Evolutionary conservation across 108 stramenopile species (phyloP).

Genomic region (Skeletonema grethae): DNA sequence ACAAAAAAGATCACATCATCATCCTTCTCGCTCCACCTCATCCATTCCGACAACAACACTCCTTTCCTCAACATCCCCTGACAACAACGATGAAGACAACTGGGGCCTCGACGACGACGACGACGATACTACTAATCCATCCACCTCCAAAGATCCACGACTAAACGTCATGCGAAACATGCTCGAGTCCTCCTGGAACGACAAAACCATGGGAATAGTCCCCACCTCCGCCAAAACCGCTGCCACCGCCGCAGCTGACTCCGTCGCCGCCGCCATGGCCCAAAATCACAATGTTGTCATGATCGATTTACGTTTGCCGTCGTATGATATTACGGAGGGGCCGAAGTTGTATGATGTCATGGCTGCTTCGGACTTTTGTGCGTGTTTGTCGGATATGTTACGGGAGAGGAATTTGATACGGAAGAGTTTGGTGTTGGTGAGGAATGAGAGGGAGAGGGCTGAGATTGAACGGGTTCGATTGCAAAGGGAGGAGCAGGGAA

Average conservation of each 20-base stretch:
- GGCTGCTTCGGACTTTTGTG: slow-evolving; percentile 35
- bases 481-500: not conserved
- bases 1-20: too few relatives aligned
- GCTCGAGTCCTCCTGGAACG: slow-evolving; percentile 52
- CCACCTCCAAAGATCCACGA: slow-evolving; percentile 7
- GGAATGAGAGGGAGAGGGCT: slow-evolving; percentile 37
- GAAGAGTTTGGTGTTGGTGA: slow-evolving; percentile 37
- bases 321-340: slow-evolving; percentile 50
- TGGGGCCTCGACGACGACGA: slow-evolving; percentile 15
- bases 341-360: slow-evolving; percentile 32
- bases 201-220: slow-evolving; percentile 33
- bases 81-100: slow-evolving; percentile 5
- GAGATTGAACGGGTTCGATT: slow-evolving; percentile 19
- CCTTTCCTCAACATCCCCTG: not conserved
- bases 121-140: not conserved
- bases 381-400: slow-evolving; percentile 14
- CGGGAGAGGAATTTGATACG: slow-evolving; percentile 27
- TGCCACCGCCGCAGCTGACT: slow-evolving; percentile 36
- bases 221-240: slow-evolving; percentile 28
- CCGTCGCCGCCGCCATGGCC: slow-evolving; percentile 32
- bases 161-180: slow-evolving; percentile 41
- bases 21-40: not conserved
- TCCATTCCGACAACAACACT: not conserved
- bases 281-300: slow-evolving; percentile 29
- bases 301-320: slow-evolving; percentile 46